Base-by-base conservation (phyloP, 2,329 filamentous ascomycete species). In the Dactylellina drechsleri region DNA sequence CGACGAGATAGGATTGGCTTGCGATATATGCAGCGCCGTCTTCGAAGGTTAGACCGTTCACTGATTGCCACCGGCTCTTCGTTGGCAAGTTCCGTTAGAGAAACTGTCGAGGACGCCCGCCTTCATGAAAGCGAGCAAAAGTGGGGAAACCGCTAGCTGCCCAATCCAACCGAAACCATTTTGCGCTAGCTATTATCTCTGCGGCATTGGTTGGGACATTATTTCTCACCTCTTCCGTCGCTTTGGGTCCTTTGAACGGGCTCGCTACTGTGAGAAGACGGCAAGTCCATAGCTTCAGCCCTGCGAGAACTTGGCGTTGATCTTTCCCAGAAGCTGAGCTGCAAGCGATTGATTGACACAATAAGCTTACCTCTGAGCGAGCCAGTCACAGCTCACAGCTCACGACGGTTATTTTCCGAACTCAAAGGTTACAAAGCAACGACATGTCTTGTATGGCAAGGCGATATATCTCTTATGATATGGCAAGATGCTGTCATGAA, bases 291-390 rank as follows among this genome's bases (percentile, higher is more conserved):
- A 56, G 65, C 66, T 58, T 71, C 66, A 71, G 66, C 66, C 66
- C 66, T 71, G 66, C 40, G 70, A 74, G 62, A 57, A 62, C 31
- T 64, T 59, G 56, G 57, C 31, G 53, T 52, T 64, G 58, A 71
- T 64, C 59, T 71, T 71, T 53, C 58, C 58, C 53, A 12, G 18
- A 64, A 65, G 66, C 59, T 71, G 66, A 71, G 36, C 36, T 64
- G 59, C 65, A 71, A 71, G 66, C 66, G 59, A 71, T 45, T 36
- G 54, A 66, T 60, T 43, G 49, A 66, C 58, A 67, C 36, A 64
- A 74, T 74, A 74, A 74, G 70, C 70, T 74, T 74, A 74, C 70
- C 16, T 61, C 62, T 53, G 40, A 49, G 47, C 70, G 62, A 66
- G 50, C 57, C 56, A 62, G 57, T 66, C 28, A 74, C 5, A 57